Evolutionary conservation across 2,329 filamentous ascomycete species (phyloP).

Genomic region (Ambrosiella beaveri): DNA sequence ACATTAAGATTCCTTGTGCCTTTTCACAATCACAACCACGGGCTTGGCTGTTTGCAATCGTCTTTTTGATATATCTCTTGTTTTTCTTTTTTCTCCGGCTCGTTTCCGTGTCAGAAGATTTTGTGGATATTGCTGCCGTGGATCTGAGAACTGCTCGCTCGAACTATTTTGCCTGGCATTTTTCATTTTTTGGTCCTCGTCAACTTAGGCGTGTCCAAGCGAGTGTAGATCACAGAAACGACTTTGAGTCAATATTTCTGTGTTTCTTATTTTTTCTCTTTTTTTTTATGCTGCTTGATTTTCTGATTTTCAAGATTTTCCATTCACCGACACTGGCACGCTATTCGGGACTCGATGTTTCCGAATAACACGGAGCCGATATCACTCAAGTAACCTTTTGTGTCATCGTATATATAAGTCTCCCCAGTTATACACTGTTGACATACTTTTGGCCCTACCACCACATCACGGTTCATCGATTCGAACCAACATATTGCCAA

Average conservation of each 20-base stretch:
- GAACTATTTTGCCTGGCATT: neutral
- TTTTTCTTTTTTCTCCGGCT: neutral
- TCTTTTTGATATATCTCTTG: neutral
- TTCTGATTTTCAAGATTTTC: neutral
- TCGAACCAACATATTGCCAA: neutral
- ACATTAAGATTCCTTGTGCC: neutral
- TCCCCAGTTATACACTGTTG: neutral
- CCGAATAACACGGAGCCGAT: neutral
- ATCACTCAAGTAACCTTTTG: neutral
- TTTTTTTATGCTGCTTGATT: neutral
- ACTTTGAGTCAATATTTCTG: neutral
- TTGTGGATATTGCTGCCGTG: no score
- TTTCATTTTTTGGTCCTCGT: neutral
- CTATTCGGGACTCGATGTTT: neutral
- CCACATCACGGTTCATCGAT: neutral
- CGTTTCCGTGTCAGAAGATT: neutral
- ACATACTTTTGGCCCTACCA: neutral
- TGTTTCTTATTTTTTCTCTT: neutral
- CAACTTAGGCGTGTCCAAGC: neutral
- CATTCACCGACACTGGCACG: neutral
- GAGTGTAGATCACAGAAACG: neutral
- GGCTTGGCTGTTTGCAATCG: neutral
- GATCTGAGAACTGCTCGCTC: no score
- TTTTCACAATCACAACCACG: neutral
- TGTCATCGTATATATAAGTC: neutral